Conservation (phyloP, 768 basidiomycete genomes). For the Mycena pura region DNA sequence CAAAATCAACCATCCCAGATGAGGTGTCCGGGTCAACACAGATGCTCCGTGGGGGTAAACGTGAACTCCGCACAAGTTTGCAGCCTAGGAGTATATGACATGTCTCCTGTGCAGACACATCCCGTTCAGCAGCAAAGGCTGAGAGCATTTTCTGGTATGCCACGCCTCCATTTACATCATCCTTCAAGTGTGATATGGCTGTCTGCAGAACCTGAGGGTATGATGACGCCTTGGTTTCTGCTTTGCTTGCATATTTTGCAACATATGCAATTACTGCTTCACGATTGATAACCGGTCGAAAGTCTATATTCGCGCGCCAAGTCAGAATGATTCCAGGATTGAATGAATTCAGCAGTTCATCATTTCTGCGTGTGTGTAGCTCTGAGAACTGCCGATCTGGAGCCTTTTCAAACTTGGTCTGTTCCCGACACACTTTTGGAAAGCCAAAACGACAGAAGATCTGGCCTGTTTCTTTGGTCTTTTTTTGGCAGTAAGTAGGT, state of each 20-base stretch:
- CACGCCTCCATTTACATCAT: slow-evolving; percentile 15
- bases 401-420: not conserved
- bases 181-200: slow-evolving; percentile 11
- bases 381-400: not conserved
- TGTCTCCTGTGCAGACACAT: slow-evolving; percentile 22
- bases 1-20: slow-evolving; percentile 2
- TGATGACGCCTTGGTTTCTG: slow-evolving; percentile 9
- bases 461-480: slow-evolving; percentile 26
- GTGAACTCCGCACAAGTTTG: not conserved
- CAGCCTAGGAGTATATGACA: slow-evolving; percentile 21
- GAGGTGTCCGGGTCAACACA: slow-evolving; percentile 8
- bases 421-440: slow-evolving; percentile 23
- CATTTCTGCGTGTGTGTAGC: slow-evolving; percentile 25
- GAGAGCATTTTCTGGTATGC: slow-evolving; percentile 25
- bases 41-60: not conserved
- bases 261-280: slow-evolving; percentile 30
- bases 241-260: slow-evolving; percentile 29
- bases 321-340: slow-evolving; percentile 28
- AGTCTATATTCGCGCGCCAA: slow-evolving; percentile 36
- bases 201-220: slow-evolving; percentile 9
- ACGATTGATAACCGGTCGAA: slow-evolving; percentile 29
- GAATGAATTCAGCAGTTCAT: slow-evolving; percentile 30
- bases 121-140: slow-evolving; percentile 11
- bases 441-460: slow-evolving; percentile 30
- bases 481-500: slow-evolving; percentile 32